Base-by-base conservation (phyloP, 805 yeast genomes). In the Barnettozyma pratensis region DNA sequence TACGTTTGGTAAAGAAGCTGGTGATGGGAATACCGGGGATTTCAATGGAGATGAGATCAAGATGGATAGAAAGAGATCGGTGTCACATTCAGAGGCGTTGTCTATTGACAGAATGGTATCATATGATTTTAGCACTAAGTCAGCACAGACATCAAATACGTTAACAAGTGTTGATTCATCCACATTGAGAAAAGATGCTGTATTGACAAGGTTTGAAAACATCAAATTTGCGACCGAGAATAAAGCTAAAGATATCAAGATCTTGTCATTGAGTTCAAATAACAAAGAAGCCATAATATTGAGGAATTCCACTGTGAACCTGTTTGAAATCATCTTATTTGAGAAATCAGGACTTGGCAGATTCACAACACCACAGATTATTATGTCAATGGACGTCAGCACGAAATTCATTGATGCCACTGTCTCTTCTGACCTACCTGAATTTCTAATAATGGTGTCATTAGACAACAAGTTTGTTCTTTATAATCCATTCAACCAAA, bases 231-330 rank as follows among this genome's bases (percentile, higher is more conserved):
- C 61, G 45, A 37, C 65, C 10, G 60, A 63, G 19, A 66, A 67
- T 5, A 59, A 66, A n/a, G 51, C 61, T 9, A 43, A 54, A 2
- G 44, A 61, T 14, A 52, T 77, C 30, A 70, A 70, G 41, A 60
- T 73, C 1, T 61, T 65, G 43, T 70, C 70, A 7, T 50, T 78
- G n/a, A 56, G 60, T 5, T 77, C 69, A 52, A 74, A 73, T 26
- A 79, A 76, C 30, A 78, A 77, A 54, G 92, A 87, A 59, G 84
- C 83, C 0, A 59, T 87, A 1, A 77, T 81, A 0, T 63, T 87
- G 6, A 71, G 77, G 44, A 79, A 83, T 62, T 57, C 59, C 12
- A 58, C 55, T 5, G 60, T 70, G 0, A 55, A 65, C 10, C 73
- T 76, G 40, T 67, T 81, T 4, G 74, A 74, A 37, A 72, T 84